Base-by-base conservation (phyloP, 805 yeast genomes). In the Jamesozyma piceae region DNA sequence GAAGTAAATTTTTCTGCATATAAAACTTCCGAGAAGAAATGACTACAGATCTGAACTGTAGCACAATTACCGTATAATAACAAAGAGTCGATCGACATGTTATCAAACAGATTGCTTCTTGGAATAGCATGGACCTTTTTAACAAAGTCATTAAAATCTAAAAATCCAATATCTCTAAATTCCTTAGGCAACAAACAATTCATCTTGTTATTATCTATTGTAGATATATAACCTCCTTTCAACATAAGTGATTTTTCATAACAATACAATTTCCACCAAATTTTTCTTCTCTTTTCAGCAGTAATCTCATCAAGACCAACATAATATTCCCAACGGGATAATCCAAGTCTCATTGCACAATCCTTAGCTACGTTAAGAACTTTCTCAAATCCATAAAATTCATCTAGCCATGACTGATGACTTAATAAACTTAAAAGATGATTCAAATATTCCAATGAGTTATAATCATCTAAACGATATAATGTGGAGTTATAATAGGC, bases 261-360 rank as follows among this genome's bases (percentile, higher is more conserved):
- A 26, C 41, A 36, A 35, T 51, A 60, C 20, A 58, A 43, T 37
- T 45, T 52, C 66, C 66, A 62, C 62, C 62, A 59, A 3, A 52
- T 27, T 11, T 24, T 37, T 38, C 66, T 47, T 31, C 62, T 47
- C 29, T 51, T 47, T 35, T 60, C 65, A 4, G 65, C 62, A 2
- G 45, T 41, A 9, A 35, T 42, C 41, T 60, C 64, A 41, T 54
- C 57, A 26, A 58, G 38, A 3, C 63, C 64, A 17, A 58, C 58
- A 44, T 59, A 60, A 43, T 48, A 58, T 38, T 62, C 66, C 66
- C 66, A 62, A 29, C 62, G 53, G 14, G 52, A 43, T 5, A 60
- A 47, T 2, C 66, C 66, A 28, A 53, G 33, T 26, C 44, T 49
- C 11, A 43, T 41, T 3, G 63, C 60, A 41, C 50, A 51, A 32